phyloP scores from a whole-genome alignment of 306 rosid species.

The Sesbania bispinosa region DNA sequence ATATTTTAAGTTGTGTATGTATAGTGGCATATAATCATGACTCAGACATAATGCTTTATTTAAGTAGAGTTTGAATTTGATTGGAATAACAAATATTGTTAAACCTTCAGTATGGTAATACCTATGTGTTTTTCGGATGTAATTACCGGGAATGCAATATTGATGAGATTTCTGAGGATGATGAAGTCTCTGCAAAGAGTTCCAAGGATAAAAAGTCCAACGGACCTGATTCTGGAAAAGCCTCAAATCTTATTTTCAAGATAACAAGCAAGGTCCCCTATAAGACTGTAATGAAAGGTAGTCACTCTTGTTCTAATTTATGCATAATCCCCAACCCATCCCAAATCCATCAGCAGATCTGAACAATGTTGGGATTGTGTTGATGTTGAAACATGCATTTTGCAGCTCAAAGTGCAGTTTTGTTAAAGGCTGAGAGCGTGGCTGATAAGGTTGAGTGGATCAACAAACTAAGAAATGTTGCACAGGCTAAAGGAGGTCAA shows the following conservation, averaged over 20 bases:
- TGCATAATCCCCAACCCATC: not conserved
- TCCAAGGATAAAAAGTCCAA: slow-evolving; percentile 60
- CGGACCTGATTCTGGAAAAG: slow-evolving; percentile 50
- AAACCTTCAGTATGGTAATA: too few species aligned
- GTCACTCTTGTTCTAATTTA: not conserved
- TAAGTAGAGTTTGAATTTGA: slow-evolving; percentile 14
- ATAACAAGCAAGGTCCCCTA: slow-evolving; percentile 55
- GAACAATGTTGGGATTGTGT: not conserved
- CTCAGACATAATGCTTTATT: not conserved
- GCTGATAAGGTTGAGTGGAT: slow-evolving; percentile 61
- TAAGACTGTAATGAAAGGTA: slow-evolving; percentile 59
- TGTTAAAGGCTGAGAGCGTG: slow-evolving; percentile 56
- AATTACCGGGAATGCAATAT: slow-evolving; percentile 48
- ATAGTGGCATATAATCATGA: slow-evolving; percentile 1
- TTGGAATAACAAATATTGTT: slow-evolving; percentile 4
- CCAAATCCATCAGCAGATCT: slow-evolving; percentile 24
- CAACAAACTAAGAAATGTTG: slow-evolving; percentile 44
- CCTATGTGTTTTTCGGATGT: too few species aligned
- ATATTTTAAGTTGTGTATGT: not conserved
- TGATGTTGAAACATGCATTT: slow-evolving; percentile 20
- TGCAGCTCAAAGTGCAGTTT: slow-evolving; percentile 57
- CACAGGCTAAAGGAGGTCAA: slow-evolving; percentile 48
- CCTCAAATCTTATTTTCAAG: slow-evolving; percentile 45
- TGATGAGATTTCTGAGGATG: slow-evolving; percentile 56
- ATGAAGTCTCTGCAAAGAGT: slow-evolving; percentile 41